Conservation (phyloP, 805 yeast species). For the Saccharomycopsis schoenii region DNA sequence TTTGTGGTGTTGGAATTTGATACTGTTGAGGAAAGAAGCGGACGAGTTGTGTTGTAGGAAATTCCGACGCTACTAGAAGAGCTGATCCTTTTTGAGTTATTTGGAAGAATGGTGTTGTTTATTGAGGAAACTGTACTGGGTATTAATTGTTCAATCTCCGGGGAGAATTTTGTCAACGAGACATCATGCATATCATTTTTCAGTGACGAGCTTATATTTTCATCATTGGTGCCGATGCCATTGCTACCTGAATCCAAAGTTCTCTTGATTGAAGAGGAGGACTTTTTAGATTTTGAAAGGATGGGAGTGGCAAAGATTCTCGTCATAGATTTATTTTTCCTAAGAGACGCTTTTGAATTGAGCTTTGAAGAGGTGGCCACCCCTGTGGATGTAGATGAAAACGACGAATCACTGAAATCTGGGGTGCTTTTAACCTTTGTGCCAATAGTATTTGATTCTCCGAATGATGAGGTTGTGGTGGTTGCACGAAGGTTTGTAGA, state of each 20-base stretch:
- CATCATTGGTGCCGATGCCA: background rate
- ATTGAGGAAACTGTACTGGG: background rate
- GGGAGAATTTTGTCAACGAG: constrained; percentile 17
- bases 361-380: background rate
- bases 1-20: background rate
- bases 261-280: background rate
- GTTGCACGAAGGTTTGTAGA: background rate
- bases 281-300: background rate
- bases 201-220: background rate
- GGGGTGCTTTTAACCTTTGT: background rate
- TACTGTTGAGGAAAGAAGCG: background rate
- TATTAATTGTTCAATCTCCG: constrained; percentile 11
- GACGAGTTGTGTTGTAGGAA: background rate
- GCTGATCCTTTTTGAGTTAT: background rate
- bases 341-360: background rate
- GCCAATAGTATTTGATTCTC: background rate
- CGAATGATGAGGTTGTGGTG: background rate
- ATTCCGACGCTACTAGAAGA: background rate
- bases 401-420: background rate
- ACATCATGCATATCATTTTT: constrained; percentile 3
- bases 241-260: background rate
- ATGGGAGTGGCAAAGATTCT: background rate
- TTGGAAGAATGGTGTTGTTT: background rate
- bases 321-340: background rate
- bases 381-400: background rate